Base-by-base conservation (phyloP, 495 filamentous ascomycete genomes). In the Penicillium verhagenii region DNA sequence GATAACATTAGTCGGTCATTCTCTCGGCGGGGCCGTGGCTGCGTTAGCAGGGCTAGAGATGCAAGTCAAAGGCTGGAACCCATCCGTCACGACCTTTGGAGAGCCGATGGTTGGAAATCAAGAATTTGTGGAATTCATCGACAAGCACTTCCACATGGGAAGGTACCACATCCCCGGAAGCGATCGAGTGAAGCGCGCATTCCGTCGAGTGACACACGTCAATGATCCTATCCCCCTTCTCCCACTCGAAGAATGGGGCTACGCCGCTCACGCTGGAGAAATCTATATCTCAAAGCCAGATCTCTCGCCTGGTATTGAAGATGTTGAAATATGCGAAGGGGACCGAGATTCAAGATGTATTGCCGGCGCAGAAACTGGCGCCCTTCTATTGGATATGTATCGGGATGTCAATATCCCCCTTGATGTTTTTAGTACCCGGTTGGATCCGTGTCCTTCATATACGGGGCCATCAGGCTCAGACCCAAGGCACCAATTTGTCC, bases 191-290 rank as follows among this genome's bases (percentile, higher is more conserved):
- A 56, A 47, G 19, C 48, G 37, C 43, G 19, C 40, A 18, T 96
- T 90, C 66, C 84, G 90, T 46, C 81, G 93, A 1, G 82, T 97
- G 7, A 97, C 94, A 19, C 94, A 97, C 59, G 65, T 82, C 16
- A 78, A 89, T 59, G 94, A 98, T 65, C 94, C 94, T 1, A 87
- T 98, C 3, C 94, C 95, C 31, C 77, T 96, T 11, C 80, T 98
- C 0, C 94, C 94, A 6, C 74, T 96, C 2, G 73, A 72, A 2
- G 87, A 95, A 71, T 96, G 91, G 91, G 93, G 91, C 14, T 98
- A 92, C 64, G 72, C 73, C 33, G 82, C 86, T 62, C 95, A 98
- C 67, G 85, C 83, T 2, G 90, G 89, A 18, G 94, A 98, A 72
- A 82, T 96, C 23, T 96, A 82, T 63, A 96, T 98, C 55, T 74